phyloP scores from a whole-genome alignment of 495 filamentous ascomycete species.

The Aeminium ludgeri region DNA sequence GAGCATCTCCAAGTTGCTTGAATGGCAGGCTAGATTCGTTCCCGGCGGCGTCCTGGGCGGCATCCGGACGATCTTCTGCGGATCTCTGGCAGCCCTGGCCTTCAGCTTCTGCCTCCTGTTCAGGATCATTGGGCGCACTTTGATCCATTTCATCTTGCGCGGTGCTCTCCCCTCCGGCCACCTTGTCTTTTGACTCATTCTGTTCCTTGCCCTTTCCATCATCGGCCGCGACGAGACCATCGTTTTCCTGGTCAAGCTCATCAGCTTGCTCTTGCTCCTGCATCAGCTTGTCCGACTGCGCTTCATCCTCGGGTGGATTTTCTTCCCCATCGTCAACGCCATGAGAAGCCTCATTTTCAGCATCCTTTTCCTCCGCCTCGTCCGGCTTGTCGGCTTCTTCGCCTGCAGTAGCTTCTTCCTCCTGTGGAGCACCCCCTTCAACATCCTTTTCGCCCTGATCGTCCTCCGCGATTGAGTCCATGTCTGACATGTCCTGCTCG shows the following conservation, averaged over 20 bases:
- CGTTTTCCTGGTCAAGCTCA: conserved; percentile 12
- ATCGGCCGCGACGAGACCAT: conserved; percentile 1
- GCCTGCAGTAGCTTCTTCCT: conserved; percentile 26
- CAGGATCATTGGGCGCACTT: neutral
- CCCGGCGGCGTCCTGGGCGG: conserved; percentile 4
- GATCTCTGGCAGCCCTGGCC: conserved; percentile 4
- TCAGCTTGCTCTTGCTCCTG: conserved; percentile 15
- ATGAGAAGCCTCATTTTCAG: conserved; percentile 22
- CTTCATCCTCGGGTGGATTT: conserved; percentile 1
- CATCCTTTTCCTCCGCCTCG: conserved; percentile 20
- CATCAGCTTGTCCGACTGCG: conserved; percentile 7
- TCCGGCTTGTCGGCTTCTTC: neutral
- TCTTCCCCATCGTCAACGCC: conserved; percentile 10
- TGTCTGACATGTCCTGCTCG: conserved; percentile 39
- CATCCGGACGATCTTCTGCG: neutral
- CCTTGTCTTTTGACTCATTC: neutral
- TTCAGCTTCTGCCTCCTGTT: conserved; percentile 9
- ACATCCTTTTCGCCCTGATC: conserved; percentile 48
- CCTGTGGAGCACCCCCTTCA: conserved; percentile 27
- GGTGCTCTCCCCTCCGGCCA: neutral
- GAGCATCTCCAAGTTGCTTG: conserved; percentile 79
- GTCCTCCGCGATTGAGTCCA: conserved; percentile 38
- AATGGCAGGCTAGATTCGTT: conserved; percentile 39
- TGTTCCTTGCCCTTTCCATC: conserved; percentile 1
- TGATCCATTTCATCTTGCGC: conserved; percentile 1